Conservation (phyloP, 1,284 basidiomycete species). For the Flammula alnicola region DNA sequence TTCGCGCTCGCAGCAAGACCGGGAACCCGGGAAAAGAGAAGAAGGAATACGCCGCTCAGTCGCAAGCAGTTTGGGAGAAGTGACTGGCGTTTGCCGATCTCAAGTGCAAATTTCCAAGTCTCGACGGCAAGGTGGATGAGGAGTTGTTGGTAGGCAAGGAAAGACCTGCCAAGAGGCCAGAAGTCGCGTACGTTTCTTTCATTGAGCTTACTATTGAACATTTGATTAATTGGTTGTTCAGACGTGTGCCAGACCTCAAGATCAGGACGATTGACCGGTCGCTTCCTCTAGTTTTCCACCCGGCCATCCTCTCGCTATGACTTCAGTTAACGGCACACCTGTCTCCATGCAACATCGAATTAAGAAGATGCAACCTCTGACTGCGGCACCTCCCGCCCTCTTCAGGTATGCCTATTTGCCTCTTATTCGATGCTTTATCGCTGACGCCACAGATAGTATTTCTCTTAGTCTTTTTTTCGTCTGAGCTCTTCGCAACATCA, state of each 20-base stretch:
- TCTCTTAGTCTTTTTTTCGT: slow-evolving; percentile 23
- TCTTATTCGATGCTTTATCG: slow-evolving; percentile 4
- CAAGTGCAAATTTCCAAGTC: slow-evolving; percentile 74
- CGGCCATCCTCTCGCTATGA: slow-evolving; percentile 17
- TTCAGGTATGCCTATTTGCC: slow-evolving; percentile 18
- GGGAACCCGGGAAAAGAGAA: too few relatives aligned
- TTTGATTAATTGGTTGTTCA: slow-evolving; percentile 28
- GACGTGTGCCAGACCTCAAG: slow-evolving; percentile 55
- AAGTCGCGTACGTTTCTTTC: slow-evolving; percentile 44
- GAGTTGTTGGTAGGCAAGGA: slow-evolving; percentile 83
- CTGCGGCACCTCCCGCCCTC: slow-evolving; percentile 43
- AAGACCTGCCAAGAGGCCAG: slow-evolving; percentile 63
- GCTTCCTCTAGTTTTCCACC: slow-evolving; percentile 33
- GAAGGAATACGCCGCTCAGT: slow-evolving; percentile 62
- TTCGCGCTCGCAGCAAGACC: slow-evolving; percentile 30
- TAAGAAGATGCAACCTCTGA: slow-evolving; percentile 59
- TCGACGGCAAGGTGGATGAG: slow-evolving; percentile 80
- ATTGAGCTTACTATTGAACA: neutral
- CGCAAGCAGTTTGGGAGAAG: slow-evolving; percentile 78
- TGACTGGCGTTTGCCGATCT: slow-evolving; percentile 78
- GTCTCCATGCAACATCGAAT: slow-evolving; percentile 58
- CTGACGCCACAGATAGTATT: slow-evolving; percentile 13
- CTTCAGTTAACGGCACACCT: slow-evolving; percentile 44
- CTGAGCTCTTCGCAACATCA: slow-evolving; percentile 29
- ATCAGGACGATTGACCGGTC: slow-evolving; percentile 47